These are phyloP conservation scores for Acorus calamus DNA, from an alignment of 106 monocot genomes.

Conservation along the genomic window DNA sequence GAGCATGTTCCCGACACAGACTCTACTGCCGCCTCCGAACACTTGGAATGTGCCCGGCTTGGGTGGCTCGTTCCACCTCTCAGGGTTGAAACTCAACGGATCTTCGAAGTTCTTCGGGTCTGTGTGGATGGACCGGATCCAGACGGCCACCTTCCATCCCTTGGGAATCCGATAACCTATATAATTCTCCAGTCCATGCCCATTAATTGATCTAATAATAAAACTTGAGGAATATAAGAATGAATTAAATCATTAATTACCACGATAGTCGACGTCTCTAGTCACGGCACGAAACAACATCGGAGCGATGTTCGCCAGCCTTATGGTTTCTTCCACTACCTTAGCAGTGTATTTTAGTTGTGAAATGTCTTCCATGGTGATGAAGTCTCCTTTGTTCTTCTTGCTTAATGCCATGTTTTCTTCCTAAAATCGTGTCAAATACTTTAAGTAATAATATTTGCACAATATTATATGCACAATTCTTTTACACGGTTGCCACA, in stretches of 20 bases:
- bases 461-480: too few species aligned
- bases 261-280: constrained; percentile 15
- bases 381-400: constrained; percentile 8
- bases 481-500: too few species aligned
- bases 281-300: neutral
- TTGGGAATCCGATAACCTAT: constrained; percentile 15
- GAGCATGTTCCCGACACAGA: constrained; percentile 24
- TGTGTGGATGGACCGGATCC: constrained; percentile 15
- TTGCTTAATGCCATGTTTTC: constrained; percentile 3
- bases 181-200: neutral
- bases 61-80: constrained; percentile 15
- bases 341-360: constrained; percentile 13
- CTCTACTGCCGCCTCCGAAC: constrained; percentile 8
- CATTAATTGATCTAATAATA: neutral
- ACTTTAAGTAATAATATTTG: too few species aligned
- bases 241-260: neutral
- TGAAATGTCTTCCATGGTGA: constrained; percentile 8
- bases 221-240: neutral
- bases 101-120: constrained; percentile 18
- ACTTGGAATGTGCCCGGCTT: constrained; percentile 15
- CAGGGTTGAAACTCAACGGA: constrained; percentile 14
- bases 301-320: constrained; percentile 9
- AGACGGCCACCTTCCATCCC: constrained; percentile 15
- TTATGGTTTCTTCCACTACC: constrained; percentile 27
- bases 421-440: neutral